These are phyloP conservation scores for Plasmodium inui DNA, from an alignment of 169 alveolate species.

Conservation along the genomic window DNA sequence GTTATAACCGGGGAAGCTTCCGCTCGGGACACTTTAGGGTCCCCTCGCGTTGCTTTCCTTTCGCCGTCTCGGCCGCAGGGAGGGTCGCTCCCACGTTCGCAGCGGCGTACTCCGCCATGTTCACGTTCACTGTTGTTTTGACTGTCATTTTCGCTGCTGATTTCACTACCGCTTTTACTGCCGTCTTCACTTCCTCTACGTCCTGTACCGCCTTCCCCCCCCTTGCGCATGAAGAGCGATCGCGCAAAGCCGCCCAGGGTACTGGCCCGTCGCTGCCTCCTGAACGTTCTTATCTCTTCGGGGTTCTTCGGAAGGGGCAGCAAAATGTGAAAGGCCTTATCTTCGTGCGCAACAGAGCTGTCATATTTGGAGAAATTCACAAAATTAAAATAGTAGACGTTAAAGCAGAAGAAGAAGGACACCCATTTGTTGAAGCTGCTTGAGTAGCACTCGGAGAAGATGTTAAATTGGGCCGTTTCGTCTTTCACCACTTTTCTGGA, in stretches of 20 bases:
- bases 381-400: constrained; percentile 50
- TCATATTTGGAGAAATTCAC: constrained; percentile 48
- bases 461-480: constrained; percentile 41
- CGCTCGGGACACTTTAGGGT: not conserved
- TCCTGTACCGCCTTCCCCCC: not conserved
- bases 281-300: constrained; percentile 49
- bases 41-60: not conserved
- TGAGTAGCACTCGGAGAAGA: constrained; percentile 60
- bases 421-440: constrained; percentile 66
- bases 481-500: not conserved
- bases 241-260: not conserved
- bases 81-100: not conserved
- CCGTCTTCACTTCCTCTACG: not conserved
- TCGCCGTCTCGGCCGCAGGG: not conserved
- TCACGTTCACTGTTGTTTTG: not conserved
- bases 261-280: not conserved
- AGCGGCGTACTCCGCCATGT: not conserved
- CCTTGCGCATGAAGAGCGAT: not conserved
- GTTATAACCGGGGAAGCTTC: not conserved
- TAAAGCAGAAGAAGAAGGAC: constrained; percentile 61
- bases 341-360: constrained; percentile 16
- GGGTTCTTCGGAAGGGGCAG: constrained; percentile 62
- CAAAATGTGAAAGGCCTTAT: constrained; percentile 36
- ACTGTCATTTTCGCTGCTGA: not conserved
- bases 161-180: not conserved